Base-by-base conservation (phyloP, 1,139 yeast genomes). In the Geotrichum restrictum region DNA sequence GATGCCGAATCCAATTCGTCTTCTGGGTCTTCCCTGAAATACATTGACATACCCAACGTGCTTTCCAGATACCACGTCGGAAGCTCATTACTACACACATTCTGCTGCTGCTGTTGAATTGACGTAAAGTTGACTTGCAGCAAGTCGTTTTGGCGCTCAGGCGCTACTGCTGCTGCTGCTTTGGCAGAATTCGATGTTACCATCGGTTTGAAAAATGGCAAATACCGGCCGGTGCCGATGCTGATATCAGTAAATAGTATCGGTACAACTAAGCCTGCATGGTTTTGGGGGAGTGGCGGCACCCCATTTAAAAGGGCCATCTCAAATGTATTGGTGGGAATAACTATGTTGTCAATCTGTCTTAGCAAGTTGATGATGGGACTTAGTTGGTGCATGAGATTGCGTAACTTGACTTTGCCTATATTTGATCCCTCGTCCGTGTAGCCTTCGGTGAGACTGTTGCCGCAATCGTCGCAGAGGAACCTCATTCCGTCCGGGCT, bases 241-340 rank as follows among this genome's bases (percentile, higher is more conserved):
- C 8, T 5, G 8, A 5, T 24, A 24, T 24, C 5, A 24, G 29
- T n/a, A n/a, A n/a, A 24, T 8, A 5, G 29, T 5, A 24, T 5
- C 5, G 29, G 8, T 8, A 24, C 29, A 5, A 24, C 29, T 5
- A 8, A 24, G 29, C 7, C 29, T 8, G 29, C 29, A 24, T 24
- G 5, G 29, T 29, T 29, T 13, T 6, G 18, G 62, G 40, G 74
- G 65, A 48, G 68, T 67, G 68, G 62, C 3, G 97, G 97, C 41
- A 89, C 78, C 49, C 94, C 81, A 69, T 80, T 83, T 38, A 86
- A 81, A 64, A 88, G 74, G 3, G 95, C 84, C 22, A 82, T 71
- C 68, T 89, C 96, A 67, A 88, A 89, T 54, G 87, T 83, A 70
- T 89, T 88, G 49, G 93, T 98, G 55, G 89, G 93, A 50, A 93